Evolutionary conservation across 768 basidiomycete species (phyloP).

Genomic region (Tulasnella sp.): DNA sequence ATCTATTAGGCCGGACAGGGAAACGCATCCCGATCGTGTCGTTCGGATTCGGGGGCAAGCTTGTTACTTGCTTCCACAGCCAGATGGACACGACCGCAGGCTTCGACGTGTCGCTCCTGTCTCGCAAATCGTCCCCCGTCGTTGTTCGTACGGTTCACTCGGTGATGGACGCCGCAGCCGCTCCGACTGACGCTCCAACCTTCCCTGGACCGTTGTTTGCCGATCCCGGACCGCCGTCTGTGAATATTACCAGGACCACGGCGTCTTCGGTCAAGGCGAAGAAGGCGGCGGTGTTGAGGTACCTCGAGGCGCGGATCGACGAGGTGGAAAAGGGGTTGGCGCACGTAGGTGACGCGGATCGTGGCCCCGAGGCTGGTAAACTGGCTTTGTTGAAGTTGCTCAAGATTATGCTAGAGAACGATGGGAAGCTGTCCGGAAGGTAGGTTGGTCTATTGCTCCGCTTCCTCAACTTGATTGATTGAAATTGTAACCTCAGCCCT

Average conservation of each 20-base stretch:
- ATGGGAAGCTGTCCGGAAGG: slow-evolving; percentile 81
- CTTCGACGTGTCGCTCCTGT: slow-evolving; percentile 65
- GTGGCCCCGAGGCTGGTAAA: slow-evolving; percentile 60
- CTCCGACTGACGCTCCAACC: slow-evolving; percentile 40
- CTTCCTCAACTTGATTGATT: neutral
- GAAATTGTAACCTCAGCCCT: slow-evolving; percentile 33
- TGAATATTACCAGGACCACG: slow-evolving; percentile 53
- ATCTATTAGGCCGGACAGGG: slow-evolving; percentile 60
- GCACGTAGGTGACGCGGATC: slow-evolving; percentile 50
- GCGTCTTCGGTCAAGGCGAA: slow-evolving; percentile 64
- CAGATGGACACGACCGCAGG: slow-evolving; percentile 53
- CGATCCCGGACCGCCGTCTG: slow-evolving; percentile 53
- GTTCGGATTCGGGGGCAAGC: slow-evolving; percentile 89
- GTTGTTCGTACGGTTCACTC: slow-evolving; percentile 56
- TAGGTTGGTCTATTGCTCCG: slow-evolving; percentile 31
- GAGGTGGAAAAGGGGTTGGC: slow-evolving; percentile 70
- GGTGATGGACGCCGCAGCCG: slow-evolving; percentile 54
- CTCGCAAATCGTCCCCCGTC: slow-evolving; percentile 57
- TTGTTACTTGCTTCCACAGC: slow-evolving; percentile 81
- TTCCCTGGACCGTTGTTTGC: slow-evolving; percentile 85
- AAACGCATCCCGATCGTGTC: slow-evolving; percentile 67
- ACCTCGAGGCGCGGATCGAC: slow-evolving; percentile 59
- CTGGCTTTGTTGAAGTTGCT: slow-evolving; percentile 62
- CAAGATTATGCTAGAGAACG: slow-evolving; percentile 74
- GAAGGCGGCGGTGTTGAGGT: slow-evolving; percentile 64